Percentiles rank a stretch among this genome's conserved stretches.
Evolutionary conservation across 148 eudicot species (phyloP).

Genomic region (Camellia lanceoleosa): DNA sequence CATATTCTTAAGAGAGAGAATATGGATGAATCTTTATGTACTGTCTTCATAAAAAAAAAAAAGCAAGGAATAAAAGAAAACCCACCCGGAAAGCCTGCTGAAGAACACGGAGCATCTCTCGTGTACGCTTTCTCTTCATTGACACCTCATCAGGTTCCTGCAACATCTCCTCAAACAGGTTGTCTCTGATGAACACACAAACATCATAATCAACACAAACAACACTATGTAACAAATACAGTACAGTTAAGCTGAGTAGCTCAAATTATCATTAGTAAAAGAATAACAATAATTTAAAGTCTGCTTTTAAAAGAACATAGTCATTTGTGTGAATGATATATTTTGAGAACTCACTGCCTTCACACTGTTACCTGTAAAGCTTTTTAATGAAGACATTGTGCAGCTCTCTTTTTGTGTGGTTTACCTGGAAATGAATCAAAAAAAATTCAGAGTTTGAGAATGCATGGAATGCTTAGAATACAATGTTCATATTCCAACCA

Average conservation of each 20-base stretch:
- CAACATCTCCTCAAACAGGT: slow-evolving; percentile 90
- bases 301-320: neutral
- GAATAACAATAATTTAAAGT: neutral
- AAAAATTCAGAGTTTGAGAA: neutral
- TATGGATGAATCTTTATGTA: neutral
- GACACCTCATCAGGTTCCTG: slow-evolving; percentile 91
- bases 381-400: slow-evolving; percentile 90
- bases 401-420: slow-evolving; percentile 90
- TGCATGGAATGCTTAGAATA: slow-evolving; percentile 1
- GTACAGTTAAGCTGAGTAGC: neutral
- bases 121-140: slow-evolving; percentile 71
- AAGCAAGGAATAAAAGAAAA: slow-evolving; percentile 12
- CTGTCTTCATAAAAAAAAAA: neutral
- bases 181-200: slow-evolving; percentile 51
- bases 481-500: neutral
- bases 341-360: neutral
- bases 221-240: slow-evolving; percentile 4
- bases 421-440: slow-evolving; percentile 56
- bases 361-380: slow-evolving; percentile 72
- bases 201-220: slow-evolving; percentile 8
- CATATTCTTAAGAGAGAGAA: neutral
- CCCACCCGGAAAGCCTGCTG: slow-evolving; percentile 89
- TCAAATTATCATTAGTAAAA: neutral
- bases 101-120: slow-evolving; percentile 68
- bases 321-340: neutral